A percentile compares a stretch with the other conserved stretches of the same genome.
phyloP scores from a whole-genome alignment of 768 basidiomycete genomes.

The Basidioascus undulatus region DNA sequence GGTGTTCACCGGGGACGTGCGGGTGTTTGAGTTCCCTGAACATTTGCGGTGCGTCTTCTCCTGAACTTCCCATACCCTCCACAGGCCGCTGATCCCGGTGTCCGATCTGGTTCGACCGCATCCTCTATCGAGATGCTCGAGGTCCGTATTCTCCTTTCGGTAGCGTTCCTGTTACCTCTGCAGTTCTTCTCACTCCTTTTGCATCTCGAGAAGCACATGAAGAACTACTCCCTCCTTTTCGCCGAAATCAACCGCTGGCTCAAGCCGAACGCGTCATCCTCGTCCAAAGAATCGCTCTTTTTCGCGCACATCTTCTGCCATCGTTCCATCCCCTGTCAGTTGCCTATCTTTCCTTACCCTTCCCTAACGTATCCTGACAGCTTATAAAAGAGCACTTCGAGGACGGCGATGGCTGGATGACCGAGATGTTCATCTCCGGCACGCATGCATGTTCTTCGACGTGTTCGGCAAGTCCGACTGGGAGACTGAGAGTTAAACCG shows the following conservation, averaged over 20 bases:
- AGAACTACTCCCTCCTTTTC: conserved; percentile 40
- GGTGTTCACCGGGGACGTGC: conserved; percentile 43
- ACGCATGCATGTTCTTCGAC: neutral
- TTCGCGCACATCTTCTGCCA: conserved; percentile 55
- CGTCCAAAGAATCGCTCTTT: conserved; percentile 23
- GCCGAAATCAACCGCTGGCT: conserved; percentile 42
- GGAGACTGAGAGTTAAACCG: too few species aligned
- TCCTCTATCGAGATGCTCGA: conserved; percentile 37
- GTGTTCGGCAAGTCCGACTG: too few species aligned
- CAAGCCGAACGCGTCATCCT: conserved; percentile 19
- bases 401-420: conserved; percentile 49
- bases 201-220: conserved; percentile 39
- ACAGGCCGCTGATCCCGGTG: neutral
- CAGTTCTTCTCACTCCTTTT: neutral
- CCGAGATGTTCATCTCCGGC: conserved; percentile 45
- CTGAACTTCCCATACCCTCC: too few species aligned
- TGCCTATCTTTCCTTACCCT: too few species aligned
- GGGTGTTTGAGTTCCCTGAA: conserved; percentile 32
- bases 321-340: conserved; percentile 30
- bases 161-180: too few species aligned
- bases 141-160: too few species aligned
- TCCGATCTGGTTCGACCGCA: conserved; percentile 34
- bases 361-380: too few species aligned
- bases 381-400: conserved; percentile 41
- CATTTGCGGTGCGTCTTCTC: conserved; percentile 21